Conservation (phyloP, 768 basidiomycete genomes). For the Leucosporidium yakuticum region DNA sequence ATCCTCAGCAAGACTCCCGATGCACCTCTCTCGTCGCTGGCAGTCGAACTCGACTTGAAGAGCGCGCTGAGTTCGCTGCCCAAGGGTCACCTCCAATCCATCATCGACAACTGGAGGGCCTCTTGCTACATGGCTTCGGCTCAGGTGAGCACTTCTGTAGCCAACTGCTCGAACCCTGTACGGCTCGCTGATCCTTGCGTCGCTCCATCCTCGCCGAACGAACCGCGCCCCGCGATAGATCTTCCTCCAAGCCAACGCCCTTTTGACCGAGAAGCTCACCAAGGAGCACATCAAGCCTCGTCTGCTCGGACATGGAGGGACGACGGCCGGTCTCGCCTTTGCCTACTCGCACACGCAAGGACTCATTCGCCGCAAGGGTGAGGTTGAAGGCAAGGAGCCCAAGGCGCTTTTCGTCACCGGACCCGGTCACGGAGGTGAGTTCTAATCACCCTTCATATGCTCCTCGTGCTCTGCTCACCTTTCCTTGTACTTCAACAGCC, state of each 20-base stretch:
- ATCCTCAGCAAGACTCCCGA: conserved; percentile 3
- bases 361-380: conserved; percentile 45
- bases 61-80: not conserved
- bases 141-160: not conserved
- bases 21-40: conserved; percentile 7
- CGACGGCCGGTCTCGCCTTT: conserved; percentile 67
- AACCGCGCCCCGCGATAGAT: no score
- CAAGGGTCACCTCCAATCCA: conserved; percentile 11
- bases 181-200: not conserved
- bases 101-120: conserved; percentile 22
- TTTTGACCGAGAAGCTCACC: conserved; percentile 55
- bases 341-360: conserved; percentile 63
- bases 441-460: not conserved
- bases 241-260: conserved; percentile 66
- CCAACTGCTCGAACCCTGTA: not conserved
- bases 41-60: conserved; percentile 12
- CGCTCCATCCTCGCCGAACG: conserved; percentile 39
- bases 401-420: conserved; percentile 74
- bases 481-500: conserved; percentile 53
- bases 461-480: not conserved
- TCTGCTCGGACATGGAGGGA: conserved; percentile 38
- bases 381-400: conserved; percentile 44
- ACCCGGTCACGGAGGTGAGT: conserved; percentile 49
- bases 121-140: conserved; percentile 21
- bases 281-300: conserved; percentile 63